Evolutionary conservation across 2,329 filamentous ascomycete genomes (phyloP).

Genomic region (Alternaria ethzedia): DNA sequence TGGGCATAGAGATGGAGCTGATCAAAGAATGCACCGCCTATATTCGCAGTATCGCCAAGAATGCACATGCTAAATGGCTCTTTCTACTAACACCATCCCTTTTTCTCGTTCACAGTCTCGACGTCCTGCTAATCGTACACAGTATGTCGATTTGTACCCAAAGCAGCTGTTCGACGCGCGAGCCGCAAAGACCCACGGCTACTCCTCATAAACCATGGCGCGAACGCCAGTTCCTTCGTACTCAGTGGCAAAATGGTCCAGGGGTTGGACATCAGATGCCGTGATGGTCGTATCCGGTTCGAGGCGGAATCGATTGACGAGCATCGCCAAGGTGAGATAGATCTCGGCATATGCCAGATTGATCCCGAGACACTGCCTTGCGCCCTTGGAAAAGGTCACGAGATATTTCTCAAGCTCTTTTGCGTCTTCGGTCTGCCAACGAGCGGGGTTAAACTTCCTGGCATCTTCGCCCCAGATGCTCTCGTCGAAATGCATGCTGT

Average conservation of each 20-base stretch:
- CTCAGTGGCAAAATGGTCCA: background rate
- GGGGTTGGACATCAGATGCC: background rate
- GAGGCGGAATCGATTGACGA: background rate
- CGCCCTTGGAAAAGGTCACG: background rate
- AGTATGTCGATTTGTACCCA: too few species aligned
- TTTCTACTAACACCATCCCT: too few species aligned
- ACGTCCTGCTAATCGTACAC: too few species aligned
- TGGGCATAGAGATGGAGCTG: too few species aligned
- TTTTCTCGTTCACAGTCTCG: too few species aligned
- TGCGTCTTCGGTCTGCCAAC: background rate
- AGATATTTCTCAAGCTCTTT: background rate
- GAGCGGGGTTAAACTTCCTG: background rate
- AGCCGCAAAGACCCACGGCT: rapidly evolving
- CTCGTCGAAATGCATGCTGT: background rate
- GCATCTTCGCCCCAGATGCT: background rate
- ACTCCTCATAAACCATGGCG: background rate
- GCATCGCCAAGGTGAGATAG: too few species aligned
- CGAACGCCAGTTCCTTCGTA: background rate
- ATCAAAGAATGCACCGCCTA: too few species aligned
- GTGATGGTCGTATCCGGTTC: background rate
- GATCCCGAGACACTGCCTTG: background rate
- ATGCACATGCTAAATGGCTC: too few species aligned
- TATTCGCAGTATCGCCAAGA: too few species aligned
- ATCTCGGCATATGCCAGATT: background rate
- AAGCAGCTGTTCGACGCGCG: too few species aligned